phyloP scores from a whole-genome alignment of 1,284 basidiomycete species.

The Ustilago cynodontis region DNA sequence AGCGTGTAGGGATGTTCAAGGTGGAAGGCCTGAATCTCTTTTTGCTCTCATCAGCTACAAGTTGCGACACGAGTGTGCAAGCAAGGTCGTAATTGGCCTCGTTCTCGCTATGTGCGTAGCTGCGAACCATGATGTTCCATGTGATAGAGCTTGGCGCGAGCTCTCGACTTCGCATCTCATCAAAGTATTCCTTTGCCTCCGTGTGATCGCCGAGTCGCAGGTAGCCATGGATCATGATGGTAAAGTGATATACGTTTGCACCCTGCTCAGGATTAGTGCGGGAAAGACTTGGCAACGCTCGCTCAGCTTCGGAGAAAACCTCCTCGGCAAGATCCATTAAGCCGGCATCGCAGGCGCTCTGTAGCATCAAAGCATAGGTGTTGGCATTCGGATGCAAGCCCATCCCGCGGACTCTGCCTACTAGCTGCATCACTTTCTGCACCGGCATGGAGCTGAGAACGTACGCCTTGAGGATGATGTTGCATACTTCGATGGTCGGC shows the following conservation, averaged over 20 bases:
- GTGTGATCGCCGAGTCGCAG: constrained; percentile 76
- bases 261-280: constrained; percentile 42
- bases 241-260: constrained; percentile 76
- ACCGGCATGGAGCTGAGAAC: constrained; percentile 84
- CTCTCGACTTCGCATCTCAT: constrained; percentile 79
- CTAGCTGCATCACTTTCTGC: constrained; percentile 77
- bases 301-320: constrained; percentile 73
- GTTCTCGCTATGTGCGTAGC: constrained; percentile 55
- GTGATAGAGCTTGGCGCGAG: constrained; percentile 80
- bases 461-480: constrained; percentile 86
- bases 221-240: constrained; percentile 86
- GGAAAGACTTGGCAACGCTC: constrained; percentile 20
- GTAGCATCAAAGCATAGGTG: constrained; percentile 83
- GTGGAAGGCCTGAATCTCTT: constrained; percentile 16
- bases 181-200: constrained; percentile 79
- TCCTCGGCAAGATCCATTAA: constrained; percentile 78
- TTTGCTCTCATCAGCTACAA: constrained; percentile 34
- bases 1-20: constrained; percentile 7
- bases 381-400: constrained; percentile 76
- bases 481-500: constrained; percentile 53
- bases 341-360: constrained; percentile 84
- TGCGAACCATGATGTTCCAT: constrained; percentile 76
- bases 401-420: constrained; percentile 75
- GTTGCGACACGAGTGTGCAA: constrained; percentile 49
- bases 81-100: constrained; percentile 56